Evolutionary conservation across 768 basidiomycete genomes (phyloP).

Genomic region (Leccinum imitatum): DNA sequence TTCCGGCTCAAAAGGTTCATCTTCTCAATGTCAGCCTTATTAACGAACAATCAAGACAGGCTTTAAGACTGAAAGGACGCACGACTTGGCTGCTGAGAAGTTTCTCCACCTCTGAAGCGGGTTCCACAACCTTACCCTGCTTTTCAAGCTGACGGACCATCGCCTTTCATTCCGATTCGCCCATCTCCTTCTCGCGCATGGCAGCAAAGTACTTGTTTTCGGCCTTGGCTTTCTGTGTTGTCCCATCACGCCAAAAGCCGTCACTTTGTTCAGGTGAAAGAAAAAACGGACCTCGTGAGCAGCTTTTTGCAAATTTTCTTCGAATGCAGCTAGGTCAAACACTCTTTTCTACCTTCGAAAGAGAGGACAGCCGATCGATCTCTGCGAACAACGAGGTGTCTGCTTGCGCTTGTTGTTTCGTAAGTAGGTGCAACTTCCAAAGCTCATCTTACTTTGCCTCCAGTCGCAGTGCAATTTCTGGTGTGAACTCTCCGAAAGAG

Average conservation of each 20-base stretch:
- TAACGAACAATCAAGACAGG: background rate
- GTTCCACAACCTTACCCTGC: constrained; percentile 64
- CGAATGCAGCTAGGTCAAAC: constrained; percentile 69
- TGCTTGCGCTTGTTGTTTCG: constrained; percentile 62
- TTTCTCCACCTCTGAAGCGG: constrained; percentile 62
- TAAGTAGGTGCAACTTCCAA: constrained; percentile 56
- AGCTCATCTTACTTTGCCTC: constrained; percentile 67
- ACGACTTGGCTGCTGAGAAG: constrained; percentile 60
- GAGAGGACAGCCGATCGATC: constrained; percentile 78
- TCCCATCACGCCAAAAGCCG: background rate
- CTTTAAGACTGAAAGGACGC: constrained; percentile 24
- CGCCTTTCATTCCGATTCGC: constrained; percentile 72
- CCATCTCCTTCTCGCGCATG: constrained; percentile 85
- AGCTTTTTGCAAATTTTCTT: constrained; percentile 67
- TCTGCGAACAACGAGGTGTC: constrained; percentile 82
- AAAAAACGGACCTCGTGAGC: constrained; percentile 62
- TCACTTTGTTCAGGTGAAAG: background rate
- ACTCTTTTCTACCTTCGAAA: constrained; percentile 90
- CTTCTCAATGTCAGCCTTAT: constrained; percentile 43
- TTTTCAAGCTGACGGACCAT: constrained; percentile 56
- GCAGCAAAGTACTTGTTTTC: constrained; percentile 95
- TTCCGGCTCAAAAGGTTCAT: constrained; percentile 39
- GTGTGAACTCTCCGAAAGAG: constrained; percentile 55
- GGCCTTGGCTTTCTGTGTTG: constrained; percentile 82
- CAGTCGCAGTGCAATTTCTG: constrained; percentile 57